Evolutionary conservation across 495 filamentous ascomycete genomes (phyloP), one percentile per base, ranked within the genome.

Genomic region (Aspergillus homomorphus): DNA sequence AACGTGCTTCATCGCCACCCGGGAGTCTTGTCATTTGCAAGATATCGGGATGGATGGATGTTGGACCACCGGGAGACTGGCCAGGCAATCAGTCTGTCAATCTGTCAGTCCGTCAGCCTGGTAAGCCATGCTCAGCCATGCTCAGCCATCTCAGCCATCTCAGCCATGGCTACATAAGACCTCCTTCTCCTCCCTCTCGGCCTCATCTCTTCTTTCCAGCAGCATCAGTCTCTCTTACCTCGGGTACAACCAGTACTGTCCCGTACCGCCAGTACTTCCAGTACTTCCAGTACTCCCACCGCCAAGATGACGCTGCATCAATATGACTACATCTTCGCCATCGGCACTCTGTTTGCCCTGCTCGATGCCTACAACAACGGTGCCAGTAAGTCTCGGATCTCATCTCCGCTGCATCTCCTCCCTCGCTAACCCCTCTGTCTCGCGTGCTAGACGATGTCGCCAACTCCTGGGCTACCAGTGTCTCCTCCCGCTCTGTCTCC

Each of bases 341-440:
- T 91, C 56, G 87, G 84, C 77, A 88, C 85, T 54, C 73, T 91
- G 64, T 91, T 91, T 78, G 87, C 88, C 69, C 80, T 85, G 69
- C 78, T 89, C 46, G 87, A 89, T 77, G 86, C 86, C 56, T 89
- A 73, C 78, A 89, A 87, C 76, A 88, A 86, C 72, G 83, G 83
- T 62, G 82, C 82, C 46, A 85, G 82, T 85, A 65, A 74, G 82
- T 80, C 15, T 3, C 24, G 22, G 3, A 8, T 18, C 43, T 18
- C 14, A 20, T 26, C 20, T 14, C 1, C 44, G 15, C 3, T 53
- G 19, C 3, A 50, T 23, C 51, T 44, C 5, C 19, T n/a, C n/a
- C 52, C 18, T 28, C 26, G 12, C 23, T 50, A 49, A 55, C 28
- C 10, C 58, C 30, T 22, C 18, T 20, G 6, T 43, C 10, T 21